Evolutionary conservation across 768 basidiomycete genomes (phyloP).

Genomic region (Lactarius sp.): DNA sequence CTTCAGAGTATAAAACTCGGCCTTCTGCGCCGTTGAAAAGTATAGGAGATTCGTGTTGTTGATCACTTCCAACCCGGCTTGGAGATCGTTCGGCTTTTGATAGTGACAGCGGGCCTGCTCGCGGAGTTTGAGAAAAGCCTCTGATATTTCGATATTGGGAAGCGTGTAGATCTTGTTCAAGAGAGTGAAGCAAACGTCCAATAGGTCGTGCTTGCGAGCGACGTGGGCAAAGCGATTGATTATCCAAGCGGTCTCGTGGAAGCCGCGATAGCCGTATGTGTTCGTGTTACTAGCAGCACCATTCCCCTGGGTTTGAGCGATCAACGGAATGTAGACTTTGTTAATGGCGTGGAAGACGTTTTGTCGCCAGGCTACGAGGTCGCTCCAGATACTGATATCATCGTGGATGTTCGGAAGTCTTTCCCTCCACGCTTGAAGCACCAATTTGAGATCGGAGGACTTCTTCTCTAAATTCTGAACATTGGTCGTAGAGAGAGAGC

Average conservation of each 20-base stretch:
- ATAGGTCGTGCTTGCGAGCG: constrained; percentile 91
- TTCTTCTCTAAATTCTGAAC: constrained; percentile 90
- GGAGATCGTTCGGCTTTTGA: constrained; percentile 88
- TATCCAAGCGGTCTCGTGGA: constrained; percentile 99
- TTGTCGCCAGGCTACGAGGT: constrained; percentile 98
- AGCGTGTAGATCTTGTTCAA: constrained; percentile 97
- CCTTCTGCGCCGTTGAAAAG: constrained; percentile 91
- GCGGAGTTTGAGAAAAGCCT: constrained; percentile 96
- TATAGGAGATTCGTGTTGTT: constrained; percentile 99
- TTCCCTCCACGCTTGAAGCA: constrained; percentile 95
- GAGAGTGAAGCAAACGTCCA: constrained; percentile 92
- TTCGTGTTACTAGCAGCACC: constrained; percentile 55
- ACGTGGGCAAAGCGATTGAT: constrained; percentile 99
- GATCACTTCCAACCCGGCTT: constrained; percentile 95
- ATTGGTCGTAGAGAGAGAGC: constrained; percentile 80
- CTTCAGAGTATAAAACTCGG: constrained; percentile 97
- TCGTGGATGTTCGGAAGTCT: constrained; percentile 93
- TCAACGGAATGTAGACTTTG: constrained; percentile 90
- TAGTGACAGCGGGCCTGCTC: constrained; percentile 99
- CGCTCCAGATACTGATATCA: constrained; percentile 98
- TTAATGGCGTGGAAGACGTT: constrained; percentile 98
- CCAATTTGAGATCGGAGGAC: constrained; percentile 91
- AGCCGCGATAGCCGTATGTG: constrained; percentile 91
- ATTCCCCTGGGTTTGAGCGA: constrained; percentile 48
- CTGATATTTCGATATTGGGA: constrained; percentile 99